These are phyloP conservation scores for Antarctomyces pellizariae DNA, from an alignment of 495 filamentous ascomycete genomes.

Conservation along the genomic window DNA sequence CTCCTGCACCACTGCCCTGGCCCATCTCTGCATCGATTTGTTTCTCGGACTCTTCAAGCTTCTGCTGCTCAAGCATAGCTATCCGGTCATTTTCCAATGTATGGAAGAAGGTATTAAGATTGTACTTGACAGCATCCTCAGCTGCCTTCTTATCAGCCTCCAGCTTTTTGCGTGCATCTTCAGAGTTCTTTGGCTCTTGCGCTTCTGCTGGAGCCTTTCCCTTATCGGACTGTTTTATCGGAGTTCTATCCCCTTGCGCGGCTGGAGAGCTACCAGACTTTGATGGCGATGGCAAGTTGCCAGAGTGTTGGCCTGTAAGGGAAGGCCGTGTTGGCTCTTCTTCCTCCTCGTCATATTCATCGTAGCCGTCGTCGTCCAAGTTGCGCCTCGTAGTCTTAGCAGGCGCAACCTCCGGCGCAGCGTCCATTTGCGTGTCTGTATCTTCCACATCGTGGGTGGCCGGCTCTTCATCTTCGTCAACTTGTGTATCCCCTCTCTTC, in stretches of 20 bases:
- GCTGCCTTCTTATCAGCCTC: conserved; percentile 87
- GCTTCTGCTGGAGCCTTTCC: conserved; percentile 19
- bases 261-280: conserved; percentile 34
- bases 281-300: conserved; percentile 25
- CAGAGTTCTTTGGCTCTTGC: conserved; percentile 36
- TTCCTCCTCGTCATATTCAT: conserved; percentile 48
- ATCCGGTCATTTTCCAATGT: conserved; percentile 85
- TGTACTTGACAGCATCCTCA: conserved; percentile 69
- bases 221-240: conserved; percentile 23
- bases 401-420: conserved; percentile 12
- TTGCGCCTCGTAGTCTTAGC: conserved; percentile 40
- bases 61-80: conserved; percentile 94
- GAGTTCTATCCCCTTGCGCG: conserved; percentile 24
- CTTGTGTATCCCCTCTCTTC: conserved; percentile 15
- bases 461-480: conserved; percentile 13
- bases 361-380: conserved; percentile 68
- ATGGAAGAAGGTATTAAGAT: conserved; percentile 80
- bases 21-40: conserved; percentile 83
- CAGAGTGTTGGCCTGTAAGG: conserved; percentile 36
- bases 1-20: conserved; percentile 21
- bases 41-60: conserved; percentile 85
- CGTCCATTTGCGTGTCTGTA: conserved; percentile 1
- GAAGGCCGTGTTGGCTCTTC: conserved; percentile 29
- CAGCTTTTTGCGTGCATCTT: conserved; percentile 76
- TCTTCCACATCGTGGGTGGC: too few relatives aligned